These are phyloP conservation scores for Claviceps digitariae DNA, from an alignment of 2,329 filamentous ascomycete species.

Conservation along the genomic window DNA sequence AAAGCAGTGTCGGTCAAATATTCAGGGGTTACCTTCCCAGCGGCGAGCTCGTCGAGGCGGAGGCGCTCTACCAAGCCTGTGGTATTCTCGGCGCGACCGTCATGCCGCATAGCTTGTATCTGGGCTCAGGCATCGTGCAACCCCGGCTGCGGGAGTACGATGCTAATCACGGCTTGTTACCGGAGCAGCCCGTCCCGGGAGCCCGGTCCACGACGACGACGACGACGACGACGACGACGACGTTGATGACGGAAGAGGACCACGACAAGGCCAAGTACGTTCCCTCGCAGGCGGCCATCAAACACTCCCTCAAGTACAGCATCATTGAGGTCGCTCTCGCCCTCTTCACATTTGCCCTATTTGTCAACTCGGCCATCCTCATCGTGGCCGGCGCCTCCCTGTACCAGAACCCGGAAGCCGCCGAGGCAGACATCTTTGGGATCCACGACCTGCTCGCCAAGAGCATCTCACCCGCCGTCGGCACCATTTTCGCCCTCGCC, in stretches of 20 bases:
- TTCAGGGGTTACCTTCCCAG: slow-evolving; percentile 55
- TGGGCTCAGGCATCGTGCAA: slow-evolving; percentile 58
- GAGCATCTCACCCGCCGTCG: slow-evolving; percentile 60
- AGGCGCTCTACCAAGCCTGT: slow-evolving; percentile 56
- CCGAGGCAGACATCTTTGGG: slow-evolving; percentile 64
- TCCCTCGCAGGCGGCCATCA: slow-evolving; percentile 60
- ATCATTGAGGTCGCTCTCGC: slow-evolving; percentile 57
- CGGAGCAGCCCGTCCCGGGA: slow-evolving; percentile 15
- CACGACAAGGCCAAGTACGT: slow-evolving; percentile 46
- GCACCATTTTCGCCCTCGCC: slow-evolving; percentile 72
- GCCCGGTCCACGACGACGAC: slow-evolving; percentile 5
- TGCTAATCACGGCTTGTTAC: slow-evolving; percentile 38
- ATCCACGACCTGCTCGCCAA: slow-evolving; percentile 61
- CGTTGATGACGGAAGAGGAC: slow-evolving; percentile 14
- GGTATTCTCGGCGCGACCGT: slow-evolving; percentile 67
- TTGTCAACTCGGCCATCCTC: slow-evolving; percentile 72
- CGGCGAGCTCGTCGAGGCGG: slow-evolving; percentile 38
- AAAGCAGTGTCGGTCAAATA: slow-evolving; percentile 40
- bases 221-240: slow-evolving; percentile 9
- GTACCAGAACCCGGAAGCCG: slow-evolving; percentile 46
- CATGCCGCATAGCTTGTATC: slow-evolving; percentile 56
- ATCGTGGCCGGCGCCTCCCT: slow-evolving; percentile 71
- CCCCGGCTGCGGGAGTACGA: slow-evolving; percentile 52
- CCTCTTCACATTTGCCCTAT: slow-evolving; percentile 71
- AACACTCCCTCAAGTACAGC: slow-evolving; percentile 59